Conservation (phyloP, 2,329 filamentous ascomycete species). For the Aspergillus sp. region DNA sequence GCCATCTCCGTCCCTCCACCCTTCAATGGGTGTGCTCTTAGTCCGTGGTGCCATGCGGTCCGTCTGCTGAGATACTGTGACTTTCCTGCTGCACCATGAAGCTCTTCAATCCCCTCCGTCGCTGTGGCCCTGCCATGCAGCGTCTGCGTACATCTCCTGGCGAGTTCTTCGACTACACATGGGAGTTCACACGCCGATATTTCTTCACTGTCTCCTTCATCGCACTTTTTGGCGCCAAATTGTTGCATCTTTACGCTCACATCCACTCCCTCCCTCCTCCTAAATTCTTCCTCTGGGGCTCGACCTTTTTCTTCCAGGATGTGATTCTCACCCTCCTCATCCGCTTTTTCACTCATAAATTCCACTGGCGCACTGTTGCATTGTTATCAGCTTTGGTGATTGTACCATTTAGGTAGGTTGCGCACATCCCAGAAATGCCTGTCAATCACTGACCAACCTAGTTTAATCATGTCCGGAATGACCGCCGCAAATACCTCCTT, state of each 20-base stretch:
- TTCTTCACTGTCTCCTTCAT: slow-evolving; percentile 33
- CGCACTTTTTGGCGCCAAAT: slow-evolving; percentile 30
- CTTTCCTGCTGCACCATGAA: slow-evolving; percentile 8
- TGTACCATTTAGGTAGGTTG: slow-evolving; percentile 33
- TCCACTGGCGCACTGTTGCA: slow-evolving; percentile 25
- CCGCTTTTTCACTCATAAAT: slow-evolving; percentile 26
- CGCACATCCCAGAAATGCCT: background rate
- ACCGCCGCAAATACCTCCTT: slow-evolving; percentile 37
- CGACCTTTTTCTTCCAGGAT: slow-evolving; percentile 36
- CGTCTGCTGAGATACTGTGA: background rate
- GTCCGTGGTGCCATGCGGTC: slow-evolving; percentile 6
- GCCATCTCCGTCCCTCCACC: background rate
- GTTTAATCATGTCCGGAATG: slow-evolving; percentile 36
- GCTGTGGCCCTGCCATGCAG: slow-evolving; percentile 4
- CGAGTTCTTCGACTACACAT: slow-evolving; percentile 26
- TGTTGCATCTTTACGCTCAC: slow-evolving; percentile 32
- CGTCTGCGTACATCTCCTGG: slow-evolving; percentile 19
- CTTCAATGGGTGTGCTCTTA: background rate
- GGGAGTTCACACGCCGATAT: slow-evolving; percentile 33
- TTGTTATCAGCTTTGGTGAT: slow-evolving; percentile 24
- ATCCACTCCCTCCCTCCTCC: slow-evolving; percentile 26
- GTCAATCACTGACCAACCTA: slow-evolving; percentile 9
- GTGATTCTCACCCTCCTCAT: slow-evolving; percentile 28
- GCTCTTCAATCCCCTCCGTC: slow-evolving; percentile 11
- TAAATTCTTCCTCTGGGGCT: slow-evolving; percentile 30